These are phyloP conservation scores for Oleoguttula mirabilis DNA, from an alignment of 495 filamentous ascomycete genomes.

Conservation along the genomic window DNA sequence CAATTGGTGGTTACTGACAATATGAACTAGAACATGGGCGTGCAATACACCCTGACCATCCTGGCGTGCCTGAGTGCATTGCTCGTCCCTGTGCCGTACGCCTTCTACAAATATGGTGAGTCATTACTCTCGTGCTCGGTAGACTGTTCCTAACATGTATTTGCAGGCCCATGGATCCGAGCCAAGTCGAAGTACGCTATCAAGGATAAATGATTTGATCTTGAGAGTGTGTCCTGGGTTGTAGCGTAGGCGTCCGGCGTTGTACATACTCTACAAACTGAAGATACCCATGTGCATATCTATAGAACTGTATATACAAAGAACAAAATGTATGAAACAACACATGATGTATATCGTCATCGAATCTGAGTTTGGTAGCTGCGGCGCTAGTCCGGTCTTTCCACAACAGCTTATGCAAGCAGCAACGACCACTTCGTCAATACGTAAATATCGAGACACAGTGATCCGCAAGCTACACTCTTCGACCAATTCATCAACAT, in stretches of 20 bases:
- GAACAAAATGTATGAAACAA: background rate
- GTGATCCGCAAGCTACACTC: background rate
- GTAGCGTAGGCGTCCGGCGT: background rate
- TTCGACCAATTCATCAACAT: background rate
- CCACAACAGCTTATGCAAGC: no score
- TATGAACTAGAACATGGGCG: constrained; percentile 36
- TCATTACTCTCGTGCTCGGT: no score
- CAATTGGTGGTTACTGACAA: no score
- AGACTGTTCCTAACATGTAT: background rate
- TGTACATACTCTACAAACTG: no score
- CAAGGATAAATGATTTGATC: background rate
- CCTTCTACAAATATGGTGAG: constrained; percentile 43
- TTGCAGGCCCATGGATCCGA: background rate
- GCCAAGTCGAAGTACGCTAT: background rate
- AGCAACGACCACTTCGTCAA: no score
- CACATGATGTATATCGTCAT: background rate
- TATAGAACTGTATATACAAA: background rate
- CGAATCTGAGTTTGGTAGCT: no score
- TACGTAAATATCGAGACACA: no score
- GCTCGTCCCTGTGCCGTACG: constrained; percentile 42
- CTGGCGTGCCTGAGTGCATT: constrained; percentile 39
- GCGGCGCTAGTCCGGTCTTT: no score
- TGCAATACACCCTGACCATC: constrained; percentile 46
- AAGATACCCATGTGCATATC: background rate
- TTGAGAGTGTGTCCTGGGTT: background rate